Evolutionary conservation across 106 monocot species (phyloP).

Genomic region (Apostasia shenzhenica): DNA sequence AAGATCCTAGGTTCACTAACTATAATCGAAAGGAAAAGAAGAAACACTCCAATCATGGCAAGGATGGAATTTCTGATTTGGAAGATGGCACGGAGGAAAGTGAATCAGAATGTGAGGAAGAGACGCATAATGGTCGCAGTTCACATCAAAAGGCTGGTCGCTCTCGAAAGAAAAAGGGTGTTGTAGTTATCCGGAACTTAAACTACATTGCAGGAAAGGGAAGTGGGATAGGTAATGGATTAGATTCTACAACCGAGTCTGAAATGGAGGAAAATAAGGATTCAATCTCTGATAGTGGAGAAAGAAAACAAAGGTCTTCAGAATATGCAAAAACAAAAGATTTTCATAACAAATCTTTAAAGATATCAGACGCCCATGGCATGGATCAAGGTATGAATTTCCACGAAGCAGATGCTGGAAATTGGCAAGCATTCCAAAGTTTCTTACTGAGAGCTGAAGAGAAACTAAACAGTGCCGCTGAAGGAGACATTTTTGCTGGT

Average conservation of each 20-base stretch:
- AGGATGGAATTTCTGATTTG: slow-evolving; percentile 31
- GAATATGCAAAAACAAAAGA: slow-evolving; percentile 50
- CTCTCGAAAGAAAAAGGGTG: slow-evolving; percentile 65
- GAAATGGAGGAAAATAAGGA: slow-evolving; percentile 36
- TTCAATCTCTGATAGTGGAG: slow-evolving; percentile 16
- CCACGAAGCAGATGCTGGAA: slow-evolving; percentile 55
- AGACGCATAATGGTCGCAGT: slow-evolving; percentile 27
- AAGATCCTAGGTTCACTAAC: slow-evolving; percentile 19
- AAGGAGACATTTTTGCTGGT: slow-evolving; percentile 52
- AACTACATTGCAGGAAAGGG: slow-evolving; percentile 71
- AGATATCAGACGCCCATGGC: slow-evolving; percentile 20
- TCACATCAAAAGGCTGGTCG: slow-evolving; percentile 39
- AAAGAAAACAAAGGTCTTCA: slow-evolving; percentile 43
- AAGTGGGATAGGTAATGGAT: slow-evolving; percentile 43
- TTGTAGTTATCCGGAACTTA: slow-evolving; percentile 73
- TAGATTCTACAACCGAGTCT: slow-evolving; percentile 33
- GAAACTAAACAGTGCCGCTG: slow-evolving; percentile 20
- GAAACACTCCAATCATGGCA: slow-evolving; percentile 45
- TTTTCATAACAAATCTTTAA: slow-evolving; percentile 13
- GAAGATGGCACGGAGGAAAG: slow-evolving; percentile 31
- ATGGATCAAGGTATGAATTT: slow-evolving; percentile 28
- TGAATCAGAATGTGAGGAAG: slow-evolving; percentile 45
- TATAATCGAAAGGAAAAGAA: slow-evolving; percentile 23
- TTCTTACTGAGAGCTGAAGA: slow-evolving; percentile 83
- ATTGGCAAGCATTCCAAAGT: slow-evolving; percentile 89